Conservation (phyloP, 352 stramenopile genomes). For the Pythium chondricola region DNA sequence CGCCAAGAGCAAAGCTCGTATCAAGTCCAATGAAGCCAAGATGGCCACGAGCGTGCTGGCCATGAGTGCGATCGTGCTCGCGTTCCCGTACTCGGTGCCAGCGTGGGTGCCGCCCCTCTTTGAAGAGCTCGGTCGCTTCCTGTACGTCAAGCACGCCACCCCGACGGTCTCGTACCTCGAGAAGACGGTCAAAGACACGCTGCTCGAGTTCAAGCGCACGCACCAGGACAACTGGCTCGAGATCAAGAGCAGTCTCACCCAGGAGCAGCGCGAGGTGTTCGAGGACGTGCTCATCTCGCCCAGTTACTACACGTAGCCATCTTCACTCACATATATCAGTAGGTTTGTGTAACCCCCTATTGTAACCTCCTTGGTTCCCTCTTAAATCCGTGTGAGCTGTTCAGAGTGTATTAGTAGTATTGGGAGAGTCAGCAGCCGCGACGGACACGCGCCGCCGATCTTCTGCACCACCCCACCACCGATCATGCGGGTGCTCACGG, state of each 20-base stretch:
- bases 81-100: conserved; percentile 73
- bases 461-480: too few species aligned
- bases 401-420: too few species aligned
- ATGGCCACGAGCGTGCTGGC: conserved; percentile 66
- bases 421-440: too few species aligned
- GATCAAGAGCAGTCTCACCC: conserved; percentile 55
- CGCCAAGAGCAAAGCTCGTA: conserved; percentile 22
- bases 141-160: conserved; percentile 61
- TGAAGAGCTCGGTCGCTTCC: conserved; percentile 60
- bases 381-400: conserved; percentile 2
- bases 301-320: conserved; percentile 54
- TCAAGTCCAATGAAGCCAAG: conserved; percentile 38
- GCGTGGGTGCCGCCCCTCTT: conserved; percentile 60
- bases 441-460: too few species aligned
- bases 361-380: background rate
- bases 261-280: conserved; percentile 59
- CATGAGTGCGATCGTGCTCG: conserved; percentile 62
- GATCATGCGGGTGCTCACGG: conserved; percentile 1
- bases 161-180: conserved; percentile 57
- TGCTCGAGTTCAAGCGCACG: conserved; percentile 80
- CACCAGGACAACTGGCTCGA: conserved; percentile 83
- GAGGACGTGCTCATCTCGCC: conserved; percentile 75
- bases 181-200: conserved; percentile 69
- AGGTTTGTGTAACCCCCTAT: too few species aligned
- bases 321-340: background rate